Percentiles rank a stretch among this genome's conserved stretches.
Conservation (phyloP, 1,284 basidiomycete species). For the Mycena citricolor region DNA sequence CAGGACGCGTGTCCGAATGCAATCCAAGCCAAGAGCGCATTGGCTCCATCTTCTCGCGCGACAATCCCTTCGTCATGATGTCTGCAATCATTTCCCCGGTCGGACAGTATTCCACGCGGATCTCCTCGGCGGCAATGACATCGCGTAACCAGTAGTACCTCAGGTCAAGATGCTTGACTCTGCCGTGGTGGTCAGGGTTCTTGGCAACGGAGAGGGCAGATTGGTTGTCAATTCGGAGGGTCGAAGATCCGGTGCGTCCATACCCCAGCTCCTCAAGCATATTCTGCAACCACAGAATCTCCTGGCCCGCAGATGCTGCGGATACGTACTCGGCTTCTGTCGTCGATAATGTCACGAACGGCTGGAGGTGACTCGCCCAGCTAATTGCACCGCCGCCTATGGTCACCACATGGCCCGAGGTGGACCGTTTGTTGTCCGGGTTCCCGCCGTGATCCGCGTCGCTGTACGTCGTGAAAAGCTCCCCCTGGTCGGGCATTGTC, state of each 20-base stretch:
- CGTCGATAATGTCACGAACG: slow-evolving; percentile 37
- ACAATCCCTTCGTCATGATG: not conserved
- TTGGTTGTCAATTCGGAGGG: slow-evolving; percentile 26
- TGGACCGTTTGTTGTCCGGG: slow-evolving; percentile 28
- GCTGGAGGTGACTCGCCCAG: slow-evolving; percentile 40
- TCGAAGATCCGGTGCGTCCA: slow-evolving; percentile 21
- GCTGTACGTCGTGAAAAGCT: slow-evolving; percentile 18
- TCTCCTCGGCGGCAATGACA: not conserved
- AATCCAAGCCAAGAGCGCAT: too few relatives aligned
- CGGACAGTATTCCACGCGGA: not conserved
- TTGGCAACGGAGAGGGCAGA: slow-evolving; percentile 22
- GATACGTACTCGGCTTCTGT: slow-evolving; percentile 45
- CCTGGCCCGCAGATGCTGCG: slow-evolving; percentile 31
- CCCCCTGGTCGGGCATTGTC: not conserved
- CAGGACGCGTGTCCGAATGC: too few relatives aligned
- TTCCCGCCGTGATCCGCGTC: slow-evolving; percentile 30
- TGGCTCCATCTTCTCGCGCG: not conserved
- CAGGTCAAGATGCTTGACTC: slow-evolving; percentile 28
- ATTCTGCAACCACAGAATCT: slow-evolving; percentile 39
- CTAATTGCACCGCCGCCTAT: slow-evolving; percentile 33
- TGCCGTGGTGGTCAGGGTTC: slow-evolving; percentile 23
- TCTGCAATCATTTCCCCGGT: not conserved
- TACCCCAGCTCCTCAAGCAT: slow-evolving; percentile 33
- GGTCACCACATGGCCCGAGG: slow-evolving; percentile 28
- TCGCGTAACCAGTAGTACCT: slow-evolving; percentile 23